Base-by-base conservation (phyloP, 2,329 filamentous ascomycete genomes). In the Monosporascus ibericus region DNA sequence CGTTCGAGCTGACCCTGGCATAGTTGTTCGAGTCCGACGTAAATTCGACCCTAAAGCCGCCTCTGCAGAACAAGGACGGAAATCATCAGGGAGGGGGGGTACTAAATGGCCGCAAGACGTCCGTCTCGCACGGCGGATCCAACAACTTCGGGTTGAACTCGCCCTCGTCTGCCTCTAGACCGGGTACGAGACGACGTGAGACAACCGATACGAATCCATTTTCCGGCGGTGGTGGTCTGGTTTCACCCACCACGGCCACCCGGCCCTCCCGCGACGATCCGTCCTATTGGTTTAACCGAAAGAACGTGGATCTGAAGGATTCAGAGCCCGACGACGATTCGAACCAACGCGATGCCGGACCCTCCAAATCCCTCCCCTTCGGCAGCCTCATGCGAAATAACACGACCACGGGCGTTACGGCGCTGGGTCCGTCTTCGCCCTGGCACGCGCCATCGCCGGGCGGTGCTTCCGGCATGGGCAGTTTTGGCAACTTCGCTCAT, bases 41-140 rank as follows among this genome's bases (percentile, higher is more conserved):
- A 66, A 99, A 97, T 70, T 96, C 94, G 37, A 88, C 91, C 36
- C 76, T 96, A 60, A 97, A 97, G 71, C 87, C 89, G 8, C 88
- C 89, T 20, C 82, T 84, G 34, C 87, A 89, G 64, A 92, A 89
- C 55, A 84, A 86, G 62, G 79, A 82, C 42, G 74, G 84, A 73
- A 70, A 78, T 70, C 55, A 78, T 68, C 68, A 79, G 68, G 69
- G 79, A 68, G 69, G 79, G 70, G 68, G 80, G 67, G 77, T 77
- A 11, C 64, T 78, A 11, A 85, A 87, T 51, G 81, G 86, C 48
- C 88, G 92, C 52, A 96, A 96, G 72, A 78, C 85, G 17, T 96
- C 92, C 1, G 71, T 96, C 48, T 94, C 92, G 17, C 86, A 89
- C 57, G 83, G 79, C 48, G 79, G 78, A 52, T 76, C 79, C 18